A percentile compares a stretch with the other conserved stretches of the same genome.
Evolutionary conservation across 2,329 filamentous ascomycete genomes (phyloP).

Genomic region (Ascochyta pisi): DNA sequence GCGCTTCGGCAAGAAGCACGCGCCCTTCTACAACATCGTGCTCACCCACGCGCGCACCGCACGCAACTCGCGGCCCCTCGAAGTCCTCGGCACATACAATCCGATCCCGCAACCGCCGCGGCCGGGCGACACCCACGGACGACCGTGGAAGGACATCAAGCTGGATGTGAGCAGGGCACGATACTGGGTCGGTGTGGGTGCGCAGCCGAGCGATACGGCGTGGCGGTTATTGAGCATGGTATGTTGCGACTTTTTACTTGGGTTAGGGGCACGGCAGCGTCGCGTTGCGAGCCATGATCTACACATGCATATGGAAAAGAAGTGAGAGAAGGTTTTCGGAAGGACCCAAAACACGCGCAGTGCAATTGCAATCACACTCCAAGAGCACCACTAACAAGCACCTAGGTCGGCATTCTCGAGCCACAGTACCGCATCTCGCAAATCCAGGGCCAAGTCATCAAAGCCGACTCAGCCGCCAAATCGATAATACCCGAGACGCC

Average conservation of each 20-base stretch:
- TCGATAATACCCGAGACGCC: constrained; percentile 31
- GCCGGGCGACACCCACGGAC: constrained; percentile 59
- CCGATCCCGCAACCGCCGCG: constrained; percentile 63
- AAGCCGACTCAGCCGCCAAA: constrained; percentile 40
- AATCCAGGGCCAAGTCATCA: constrained; percentile 41
- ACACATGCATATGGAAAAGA: too few species aligned
- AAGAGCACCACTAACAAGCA: not conserved
- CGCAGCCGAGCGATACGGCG: constrained; percentile 88
- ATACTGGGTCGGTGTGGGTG: constrained; percentile 97
- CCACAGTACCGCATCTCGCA: constrained; percentile 45
- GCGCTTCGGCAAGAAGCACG: constrained; percentile 86
- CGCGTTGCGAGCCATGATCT: too few species aligned
- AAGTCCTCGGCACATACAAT: constrained; percentile 79
- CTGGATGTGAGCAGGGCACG: constrained; percentile 80
- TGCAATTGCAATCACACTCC: too few species aligned
- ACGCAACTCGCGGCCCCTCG: constrained; percentile 84
- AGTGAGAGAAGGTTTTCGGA: too few species aligned
- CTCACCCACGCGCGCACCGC: constrained; percentile 90
- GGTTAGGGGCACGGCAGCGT: too few species aligned
- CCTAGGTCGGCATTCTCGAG: constrained; percentile 46
- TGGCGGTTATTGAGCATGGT: constrained; percentile 86
- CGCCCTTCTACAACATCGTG: constrained; percentile 98
- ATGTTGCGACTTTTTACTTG: constrained; percentile 10
- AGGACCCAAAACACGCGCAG: too few species aligned
- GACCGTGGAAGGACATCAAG: constrained; percentile 88